Conservation (phyloP, 2,329 filamentous ascomycete species). For the Fusarium sororula region DNA sequence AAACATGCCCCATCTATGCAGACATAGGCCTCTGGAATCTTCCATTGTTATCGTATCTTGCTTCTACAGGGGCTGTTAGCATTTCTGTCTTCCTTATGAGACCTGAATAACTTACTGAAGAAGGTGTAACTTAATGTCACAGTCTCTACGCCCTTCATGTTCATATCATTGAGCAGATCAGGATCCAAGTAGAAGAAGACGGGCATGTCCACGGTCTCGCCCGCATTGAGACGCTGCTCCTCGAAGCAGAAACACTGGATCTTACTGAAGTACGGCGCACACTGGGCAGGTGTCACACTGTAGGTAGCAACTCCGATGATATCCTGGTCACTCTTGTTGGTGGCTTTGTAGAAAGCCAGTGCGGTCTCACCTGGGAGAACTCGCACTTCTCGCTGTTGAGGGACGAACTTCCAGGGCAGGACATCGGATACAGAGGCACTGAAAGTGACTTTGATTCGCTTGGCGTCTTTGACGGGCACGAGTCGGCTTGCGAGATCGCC, state of each 20-base stretch:
- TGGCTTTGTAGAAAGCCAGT: constrained; percentile 96
- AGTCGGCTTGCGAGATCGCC: constrained; percentile 79
- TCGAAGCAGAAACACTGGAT: constrained; percentile 99
- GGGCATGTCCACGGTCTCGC: constrained; percentile 98
- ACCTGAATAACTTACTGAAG: constrained; percentile 77
- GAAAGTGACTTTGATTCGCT: constrained; percentile 94
- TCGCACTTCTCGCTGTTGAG: constrained; percentile 95
- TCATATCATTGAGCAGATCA: constrained; percentile 89
- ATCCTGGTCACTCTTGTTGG: constrained; percentile 87
- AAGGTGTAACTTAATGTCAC: constrained; percentile 98
- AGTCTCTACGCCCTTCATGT: constrained; percentile 93
- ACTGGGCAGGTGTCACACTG: constrained; percentile 94
- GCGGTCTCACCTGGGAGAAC: constrained; percentile 97
- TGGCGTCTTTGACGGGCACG: constrained; percentile 79
- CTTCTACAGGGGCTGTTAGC: constrained; percentile 53
- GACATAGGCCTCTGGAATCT: constrained; percentile 52
- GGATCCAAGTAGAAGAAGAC: constrained; percentile 99
- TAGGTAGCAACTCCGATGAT: constrained; percentile 99
- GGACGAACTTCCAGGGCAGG: constrained; percentile 95
- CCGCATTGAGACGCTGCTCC: constrained; percentile 91
- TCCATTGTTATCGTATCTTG: constrained; percentile 58
- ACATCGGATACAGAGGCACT: constrained; percentile 95
- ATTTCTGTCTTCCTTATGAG: neutral
- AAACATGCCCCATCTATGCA: constrained; percentile 36
- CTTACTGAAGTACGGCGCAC: constrained; percentile 98